Conservation (phyloP, 2,329 filamentous ascomycete genomes). For the Xylariaceae sp. region DNA sequence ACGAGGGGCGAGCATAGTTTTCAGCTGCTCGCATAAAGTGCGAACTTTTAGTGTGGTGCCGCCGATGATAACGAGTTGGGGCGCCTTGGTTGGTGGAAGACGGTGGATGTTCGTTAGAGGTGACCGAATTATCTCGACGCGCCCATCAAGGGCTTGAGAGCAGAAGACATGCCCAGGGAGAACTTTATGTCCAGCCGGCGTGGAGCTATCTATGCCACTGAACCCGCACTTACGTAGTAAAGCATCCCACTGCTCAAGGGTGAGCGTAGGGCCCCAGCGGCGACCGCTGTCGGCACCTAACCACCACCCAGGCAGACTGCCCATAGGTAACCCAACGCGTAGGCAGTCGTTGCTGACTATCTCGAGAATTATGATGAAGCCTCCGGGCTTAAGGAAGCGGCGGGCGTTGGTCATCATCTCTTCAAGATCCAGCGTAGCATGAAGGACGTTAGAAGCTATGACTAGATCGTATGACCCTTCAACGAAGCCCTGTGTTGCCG, state of each 20-base stretch:
- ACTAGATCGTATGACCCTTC: too few relatives aligned
- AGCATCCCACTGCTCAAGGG: conserved; percentile 34
- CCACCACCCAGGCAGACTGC: conserved; percentile 49
- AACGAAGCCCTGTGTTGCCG: too few relatives aligned
- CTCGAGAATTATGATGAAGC: conserved; percentile 17
- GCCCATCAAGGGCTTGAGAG: conserved; percentile 43
- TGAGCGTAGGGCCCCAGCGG: conserved; percentile 26
- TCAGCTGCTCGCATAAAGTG: background rate
- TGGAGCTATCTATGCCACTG: conserved; percentile 17
- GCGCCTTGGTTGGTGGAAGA: background rate
- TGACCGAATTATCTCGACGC: conserved; percentile 10
- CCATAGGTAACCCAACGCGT: conserved; percentile 38
- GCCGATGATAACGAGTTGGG: conserved; percentile 18
- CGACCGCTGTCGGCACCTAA: conserved; percentile 39
- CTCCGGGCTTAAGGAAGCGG: conserved; percentile 30
- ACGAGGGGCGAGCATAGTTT: background rate
- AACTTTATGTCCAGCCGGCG: background rate
- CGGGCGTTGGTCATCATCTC: conserved; percentile 26
- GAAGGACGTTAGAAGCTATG: too few relatives aligned
- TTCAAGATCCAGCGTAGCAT: conserved; percentile 29
- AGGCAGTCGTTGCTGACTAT: background rate
- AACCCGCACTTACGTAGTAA: conserved; percentile 28
- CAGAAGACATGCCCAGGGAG: conserved; percentile 33
- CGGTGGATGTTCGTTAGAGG: conserved; percentile 3
- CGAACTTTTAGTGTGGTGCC: background rate